These are phyloP conservation scores for Buddleja alternifolia DNA, from an alignment of 257 asterid species.

Conservation along the genomic window DNA sequence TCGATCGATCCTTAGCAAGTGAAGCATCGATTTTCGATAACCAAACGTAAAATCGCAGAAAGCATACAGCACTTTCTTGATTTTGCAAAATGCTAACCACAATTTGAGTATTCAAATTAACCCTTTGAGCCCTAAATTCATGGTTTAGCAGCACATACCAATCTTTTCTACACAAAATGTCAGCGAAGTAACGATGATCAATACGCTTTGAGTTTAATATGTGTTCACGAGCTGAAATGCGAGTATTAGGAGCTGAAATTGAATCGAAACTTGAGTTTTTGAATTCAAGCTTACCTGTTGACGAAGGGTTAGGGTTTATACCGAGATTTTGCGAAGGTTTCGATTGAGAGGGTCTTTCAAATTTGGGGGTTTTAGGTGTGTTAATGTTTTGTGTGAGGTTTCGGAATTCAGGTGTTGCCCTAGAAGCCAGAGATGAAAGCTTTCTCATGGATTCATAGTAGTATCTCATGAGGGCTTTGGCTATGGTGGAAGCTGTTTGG, in stretches of 20 bases:
- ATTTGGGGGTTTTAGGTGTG: conserved; percentile 28
- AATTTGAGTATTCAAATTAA: conserved; percentile 44
- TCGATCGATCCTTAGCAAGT: conserved; percentile 56
- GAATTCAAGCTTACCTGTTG: conserved; percentile 50
- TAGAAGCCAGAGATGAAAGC: conserved; percentile 64
- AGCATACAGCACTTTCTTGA: conserved; percentile 63
- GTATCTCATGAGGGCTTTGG: conserved; percentile 25
- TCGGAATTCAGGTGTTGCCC: conserved; percentile 49
- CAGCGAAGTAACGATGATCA: conserved; percentile 57
- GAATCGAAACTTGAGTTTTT: conserved; percentile 38
- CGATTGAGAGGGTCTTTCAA: conserved; percentile 30
- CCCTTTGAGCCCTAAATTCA: conserved; percentile 55
- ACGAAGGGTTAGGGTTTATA: conserved; percentile 30
- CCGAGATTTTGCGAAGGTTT: conserved; percentile 27
- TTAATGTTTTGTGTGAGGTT: conserved; percentile 29
- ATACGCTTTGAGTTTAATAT: conserved; percentile 36
- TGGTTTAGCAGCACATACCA: conserved; percentile 79
- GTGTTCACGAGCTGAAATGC: conserved; percentile 21
- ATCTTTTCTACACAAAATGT: conserved; percentile 71
- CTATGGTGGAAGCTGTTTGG: conserved; percentile 22
- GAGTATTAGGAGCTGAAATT: conserved; percentile 39
- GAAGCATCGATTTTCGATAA: conserved; percentile 41
- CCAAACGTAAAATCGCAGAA: conserved; percentile 81
- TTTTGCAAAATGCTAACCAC: conserved; percentile 75
- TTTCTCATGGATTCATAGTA: conserved; percentile 52